phyloP scores from a whole-genome alignment of 1,139 yeast genomes.

The Blastobotrys illinoisensis region DNA sequence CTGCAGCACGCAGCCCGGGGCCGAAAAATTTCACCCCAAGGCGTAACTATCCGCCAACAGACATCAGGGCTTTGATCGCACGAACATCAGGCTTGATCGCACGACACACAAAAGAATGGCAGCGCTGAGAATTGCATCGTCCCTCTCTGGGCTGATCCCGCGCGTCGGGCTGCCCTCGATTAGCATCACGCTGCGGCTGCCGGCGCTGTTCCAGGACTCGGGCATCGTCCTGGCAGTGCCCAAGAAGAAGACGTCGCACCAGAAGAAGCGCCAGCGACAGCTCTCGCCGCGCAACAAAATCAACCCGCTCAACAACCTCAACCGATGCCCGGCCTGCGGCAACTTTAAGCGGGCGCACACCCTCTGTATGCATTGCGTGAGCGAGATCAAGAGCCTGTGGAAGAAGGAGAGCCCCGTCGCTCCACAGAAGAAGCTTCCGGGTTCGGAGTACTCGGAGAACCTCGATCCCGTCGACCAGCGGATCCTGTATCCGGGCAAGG shows the following conservation, averaged over 20 bases:
- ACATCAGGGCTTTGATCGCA: too few species aligned
- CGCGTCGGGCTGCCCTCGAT: constrained; percentile 14
- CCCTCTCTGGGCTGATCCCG: constrained; percentile 16
- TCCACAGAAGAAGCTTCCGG: constrained; percentile 15
- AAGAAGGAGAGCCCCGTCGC: constrained; percentile 35
- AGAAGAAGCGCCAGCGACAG: constrained; percentile 75
- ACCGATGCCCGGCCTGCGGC: constrained; percentile 95
- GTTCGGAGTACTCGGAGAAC: constrained; percentile 35
- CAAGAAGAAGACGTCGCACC: constrained; percentile 84
- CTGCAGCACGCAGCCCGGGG: not conserved
- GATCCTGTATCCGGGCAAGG: constrained; percentile 72
- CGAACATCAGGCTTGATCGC: too few species aligned
- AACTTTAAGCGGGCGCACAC: constrained; percentile 84
- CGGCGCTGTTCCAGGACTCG: constrained; percentile 27
- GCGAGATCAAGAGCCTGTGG: constrained; percentile 72
- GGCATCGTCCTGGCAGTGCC: constrained; percentile 86
- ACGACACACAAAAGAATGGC: too few species aligned
- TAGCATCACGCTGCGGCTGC: constrained; percentile 15
- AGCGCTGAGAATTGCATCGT: constrained; percentile 2
- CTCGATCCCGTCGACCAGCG: constrained; percentile 47
- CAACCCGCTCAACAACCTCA: constrained; percentile 67
- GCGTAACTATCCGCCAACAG: too few species aligned
- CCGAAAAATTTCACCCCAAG: not conserved
- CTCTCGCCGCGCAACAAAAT: constrained; percentile 81
- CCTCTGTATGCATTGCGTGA: constrained; percentile 88